Percentiles rank a stretch among this genome's conserved stretches.
Evolutionary conservation across 805 yeast genomes (phyloP).

Genomic region (Candida nonsorbophila): DNA sequence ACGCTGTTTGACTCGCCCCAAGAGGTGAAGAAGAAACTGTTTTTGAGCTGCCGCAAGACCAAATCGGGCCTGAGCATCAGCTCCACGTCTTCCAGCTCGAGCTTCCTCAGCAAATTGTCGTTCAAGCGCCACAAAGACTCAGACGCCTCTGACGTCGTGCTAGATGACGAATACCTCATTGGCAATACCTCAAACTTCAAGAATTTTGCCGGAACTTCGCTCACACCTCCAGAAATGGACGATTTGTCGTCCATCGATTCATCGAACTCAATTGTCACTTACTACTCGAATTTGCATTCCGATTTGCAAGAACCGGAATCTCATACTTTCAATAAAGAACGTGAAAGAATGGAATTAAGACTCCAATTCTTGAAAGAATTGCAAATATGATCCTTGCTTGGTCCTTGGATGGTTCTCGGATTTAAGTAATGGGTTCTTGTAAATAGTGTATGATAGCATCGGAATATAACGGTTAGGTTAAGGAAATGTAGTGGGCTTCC

Average conservation of each 20-base stretch:
- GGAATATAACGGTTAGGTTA: too few relatives aligned
- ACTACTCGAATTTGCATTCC: slow-evolving; percentile 11
- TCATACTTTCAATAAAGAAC: slow-evolving; percentile 20
- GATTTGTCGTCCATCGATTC: slow-evolving; percentile 15
- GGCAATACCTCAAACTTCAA: slow-evolving; percentile 15
- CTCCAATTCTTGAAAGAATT: slow-evolving; percentile 32
- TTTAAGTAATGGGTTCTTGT: too few relatives aligned
- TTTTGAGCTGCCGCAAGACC: too few relatives aligned
- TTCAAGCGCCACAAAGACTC: slow-evolving; percentile 1
- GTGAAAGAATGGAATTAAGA: slow-evolving; percentile 33
- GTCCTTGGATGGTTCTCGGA: too few relatives aligned
- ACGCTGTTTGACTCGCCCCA: slow-evolving; percentile 42
- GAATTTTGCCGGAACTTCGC: slow-evolving; percentile 19
- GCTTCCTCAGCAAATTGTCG: too few relatives aligned
- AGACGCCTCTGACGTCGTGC: slow-evolving; percentile 1
- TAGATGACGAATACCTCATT: slow-evolving; percentile 25
- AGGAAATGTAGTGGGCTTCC: too few relatives aligned
- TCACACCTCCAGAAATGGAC: slow-evolving; percentile 8
- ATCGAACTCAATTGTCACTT: slow-evolving; percentile 17
- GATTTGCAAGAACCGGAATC: slow-evolving; percentile 5
- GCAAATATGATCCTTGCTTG: slow-evolving; percentile 12
- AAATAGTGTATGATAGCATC: too few relatives aligned
- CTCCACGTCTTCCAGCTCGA: too few relatives aligned
- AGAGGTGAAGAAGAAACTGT: slow-evolving; percentile 32
- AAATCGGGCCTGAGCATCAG: too few relatives aligned